Conservation (phyloP, 257 asterid genomes). For the Parsonsia alboflavescens region DNA sequence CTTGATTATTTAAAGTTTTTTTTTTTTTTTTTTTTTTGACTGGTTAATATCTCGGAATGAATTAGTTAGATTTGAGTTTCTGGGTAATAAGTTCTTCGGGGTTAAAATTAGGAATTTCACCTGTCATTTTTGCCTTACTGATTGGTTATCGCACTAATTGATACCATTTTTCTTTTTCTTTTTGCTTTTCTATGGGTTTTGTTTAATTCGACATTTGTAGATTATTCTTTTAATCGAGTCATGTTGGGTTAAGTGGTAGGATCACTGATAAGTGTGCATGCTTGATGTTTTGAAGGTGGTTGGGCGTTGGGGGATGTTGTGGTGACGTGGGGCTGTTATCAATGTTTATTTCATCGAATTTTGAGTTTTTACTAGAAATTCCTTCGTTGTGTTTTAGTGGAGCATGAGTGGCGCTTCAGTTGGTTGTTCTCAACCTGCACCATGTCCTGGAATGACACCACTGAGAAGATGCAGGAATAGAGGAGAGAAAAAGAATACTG, state of each 20-base stretch:
- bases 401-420: slow-evolving; percentile 51
- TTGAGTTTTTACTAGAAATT: not conserved
- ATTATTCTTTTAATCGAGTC: not conserved
- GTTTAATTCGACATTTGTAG: not conserved
- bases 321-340: too few species aligned
- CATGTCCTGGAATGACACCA: slow-evolving; percentile 39
- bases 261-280: not conserved
- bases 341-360: not conserved
- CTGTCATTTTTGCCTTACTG: not conserved
- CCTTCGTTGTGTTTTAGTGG: slow-evolving; percentile 25
- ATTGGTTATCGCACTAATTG: not conserved
- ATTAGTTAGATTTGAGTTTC: not conserved
- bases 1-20: not conserved
- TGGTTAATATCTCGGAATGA: not conserved
- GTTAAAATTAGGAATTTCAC: not conserved
- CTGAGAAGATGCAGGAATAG: slow-evolving; percentile 44
- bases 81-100: not conserved
- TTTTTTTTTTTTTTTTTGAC: not conserved
- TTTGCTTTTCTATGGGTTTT: not conserved
- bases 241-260: not conserved
- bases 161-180: not conserved
- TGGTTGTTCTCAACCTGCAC: slow-evolving; percentile 37
- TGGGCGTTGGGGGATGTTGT: not conserved
- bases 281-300: not conserved
- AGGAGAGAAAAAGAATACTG: slow-evolving; percentile 32